A percentile compares a stretch with the other conserved stretches of the same genome.
phyloP scores from a whole-genome alignment of 169 alveolate species.

The Neospora caninum region DNA sequence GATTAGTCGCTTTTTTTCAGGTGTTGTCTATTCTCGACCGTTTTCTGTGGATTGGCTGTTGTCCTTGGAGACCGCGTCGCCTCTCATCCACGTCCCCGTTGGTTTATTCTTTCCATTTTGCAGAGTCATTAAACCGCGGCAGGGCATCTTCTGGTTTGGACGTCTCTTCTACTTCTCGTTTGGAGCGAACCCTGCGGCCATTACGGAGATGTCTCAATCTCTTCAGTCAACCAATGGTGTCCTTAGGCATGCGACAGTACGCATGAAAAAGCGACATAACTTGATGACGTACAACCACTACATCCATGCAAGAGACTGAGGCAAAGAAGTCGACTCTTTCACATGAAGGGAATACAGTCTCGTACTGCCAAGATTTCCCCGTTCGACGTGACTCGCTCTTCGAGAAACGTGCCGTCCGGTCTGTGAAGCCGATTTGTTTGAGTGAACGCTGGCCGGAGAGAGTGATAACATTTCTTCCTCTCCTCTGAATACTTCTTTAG shows the following conservation, averaged over 20 bases:
- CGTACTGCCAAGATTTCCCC: too few species aligned
- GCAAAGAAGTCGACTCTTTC: not conserved
- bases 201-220: constrained; percentile 21
- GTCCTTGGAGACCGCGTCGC: not conserved
- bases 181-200: constrained; percentile 45
- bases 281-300: constrained; percentile 25
- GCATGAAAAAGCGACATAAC: constrained; percentile 16
- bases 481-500: too few species aligned
- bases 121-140: constrained; percentile 35
- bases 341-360: too few species aligned
- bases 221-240: constrained; percentile 53
- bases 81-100: not conserved
- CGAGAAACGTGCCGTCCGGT: too few species aligned
- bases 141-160: constrained; percentile 12
- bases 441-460: too few species aligned
- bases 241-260: constrained; percentile 32
- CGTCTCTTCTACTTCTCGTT: constrained; percentile 38
- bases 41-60: too few species aligned
- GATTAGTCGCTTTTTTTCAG: not conserved
- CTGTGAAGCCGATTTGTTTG: too few species aligned
- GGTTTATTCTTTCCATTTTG: not conserved
- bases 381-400: too few species aligned
- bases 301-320: constrained; percentile 1
- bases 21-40: not conserved
- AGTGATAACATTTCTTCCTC: too few species aligned